Evolutionary conservation across 805 yeast species (phyloP).

Genomic region (Wickerhamiella occidentalis): DNA sequence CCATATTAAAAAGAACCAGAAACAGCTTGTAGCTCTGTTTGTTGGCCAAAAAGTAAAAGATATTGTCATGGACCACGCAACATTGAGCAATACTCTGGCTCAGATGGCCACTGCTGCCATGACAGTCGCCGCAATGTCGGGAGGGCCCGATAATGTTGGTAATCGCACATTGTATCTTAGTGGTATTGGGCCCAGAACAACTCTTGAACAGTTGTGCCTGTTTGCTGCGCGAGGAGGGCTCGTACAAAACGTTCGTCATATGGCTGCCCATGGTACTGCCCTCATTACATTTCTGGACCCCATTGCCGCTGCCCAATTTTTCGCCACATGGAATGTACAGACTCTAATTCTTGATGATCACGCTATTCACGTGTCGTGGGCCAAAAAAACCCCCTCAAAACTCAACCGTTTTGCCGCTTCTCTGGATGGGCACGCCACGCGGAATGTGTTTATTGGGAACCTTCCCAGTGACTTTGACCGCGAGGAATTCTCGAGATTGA

Average conservation of each 20-base stretch:
- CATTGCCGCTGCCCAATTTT: constrained; percentile 93
- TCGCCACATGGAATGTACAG: constrained; percentile 80
- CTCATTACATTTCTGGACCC: constrained; percentile 94
- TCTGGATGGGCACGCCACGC: constrained; percentile 72
- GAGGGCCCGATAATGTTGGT: constrained; percentile 84
- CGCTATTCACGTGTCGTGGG: constrained; percentile 86
- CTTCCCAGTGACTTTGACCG: constrained; percentile 38
- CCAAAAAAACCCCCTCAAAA: constrained; percentile 82
- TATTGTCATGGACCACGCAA: constrained; percentile 65
- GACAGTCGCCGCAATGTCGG: constrained; percentile 90
- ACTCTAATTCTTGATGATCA: constrained; percentile 28
- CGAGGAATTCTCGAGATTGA: constrained; percentile 54
- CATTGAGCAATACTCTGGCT: constrained; percentile 42
- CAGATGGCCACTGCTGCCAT: constrained; percentile 97
- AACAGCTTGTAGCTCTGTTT: constrained; percentile 93
- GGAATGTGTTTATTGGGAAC: constrained; percentile 83
- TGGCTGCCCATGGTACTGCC: constrained; percentile 80
- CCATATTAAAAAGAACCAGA: constrained; percentile 86
- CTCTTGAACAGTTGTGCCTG: constrained; percentile 87
- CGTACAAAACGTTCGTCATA: constrained; percentile 66
- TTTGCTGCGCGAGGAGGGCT: constrained; percentile 84
- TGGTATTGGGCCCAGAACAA: constrained; percentile 74
- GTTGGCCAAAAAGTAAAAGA: constrained; percentile 82
- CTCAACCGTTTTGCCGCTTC: constrained; percentile 82
- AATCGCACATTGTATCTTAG: constrained; percentile 90